Base-by-base conservation (phyloP, 2,329 filamentous ascomycete species). In the Zasmidium citrigriseum region DNA sequence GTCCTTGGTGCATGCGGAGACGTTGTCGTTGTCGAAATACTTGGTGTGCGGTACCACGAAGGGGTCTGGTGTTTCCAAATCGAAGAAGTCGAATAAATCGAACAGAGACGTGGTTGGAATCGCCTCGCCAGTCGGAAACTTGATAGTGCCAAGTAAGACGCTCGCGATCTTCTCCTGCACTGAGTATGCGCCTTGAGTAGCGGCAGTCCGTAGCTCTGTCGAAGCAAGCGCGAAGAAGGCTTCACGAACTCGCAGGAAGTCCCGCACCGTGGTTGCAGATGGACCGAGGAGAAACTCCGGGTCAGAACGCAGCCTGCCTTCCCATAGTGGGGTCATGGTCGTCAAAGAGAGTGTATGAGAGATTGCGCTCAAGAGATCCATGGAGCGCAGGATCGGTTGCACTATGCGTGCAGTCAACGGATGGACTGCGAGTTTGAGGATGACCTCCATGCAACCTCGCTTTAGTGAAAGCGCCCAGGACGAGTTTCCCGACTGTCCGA, bases 61-160 rank as follows among this genome's bases (percentile, higher is more conserved):
- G 1, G 82, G 70, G 57, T 74, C 73, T 0, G 77, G 74, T 41
- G 87, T 79, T 49, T 84, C 81, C 11, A 89, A 74, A 60, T 90
- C 87, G 72, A 95, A 83, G 68, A 98, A 98, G 75, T 99, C 95
- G 68, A 96, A 95, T 21, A 98, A 82, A 64, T 97, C 92, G 69
- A 98, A 96, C 5, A 98, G 83, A 2, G 89, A 92, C 0, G 88
- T 83, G 58, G 91, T 89, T 24, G 80, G 77, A 38, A 89, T 78
- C 4, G 86, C 79, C 54, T 90, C 84, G 49, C 88, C 87, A 58
- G 85, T 85, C 14, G 88, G 83, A 18, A 86, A 78, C 11, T 84
- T 80, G 7, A 91, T 86, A 45, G 89, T 86, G 4, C 95, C 95
- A 46, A 93, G 85, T n/a, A 98, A 78, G 0, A 91, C 79, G 2